Percentiles rank a stretch among this genome's conserved stretches.
These are phyloP conservation scores for Tuber umbilicatum DNA, from an alignment of 495 filamentous ascomycete genomes.

Conservation along the genomic window DNA sequence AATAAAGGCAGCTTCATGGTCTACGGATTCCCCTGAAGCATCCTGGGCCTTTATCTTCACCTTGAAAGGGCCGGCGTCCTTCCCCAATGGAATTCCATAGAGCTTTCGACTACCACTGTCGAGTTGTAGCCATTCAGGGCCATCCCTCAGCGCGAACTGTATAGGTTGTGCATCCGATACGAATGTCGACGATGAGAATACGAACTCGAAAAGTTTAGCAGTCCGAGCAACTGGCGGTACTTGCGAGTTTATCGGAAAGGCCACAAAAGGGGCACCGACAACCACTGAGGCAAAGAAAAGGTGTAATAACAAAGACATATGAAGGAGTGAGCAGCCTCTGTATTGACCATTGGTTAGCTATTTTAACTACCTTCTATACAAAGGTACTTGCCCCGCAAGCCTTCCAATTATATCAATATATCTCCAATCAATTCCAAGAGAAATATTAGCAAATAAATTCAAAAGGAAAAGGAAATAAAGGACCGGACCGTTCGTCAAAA, in stretches of 20 bases:
- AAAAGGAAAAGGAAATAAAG: conserved; percentile 9
- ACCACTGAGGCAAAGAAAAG: conserved; percentile 37
- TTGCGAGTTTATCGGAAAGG: conserved; percentile 64
- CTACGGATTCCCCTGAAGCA: conserved; percentile 46
- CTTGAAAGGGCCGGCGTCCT: conserved; percentile 49
- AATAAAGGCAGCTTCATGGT: conserved; percentile 53
- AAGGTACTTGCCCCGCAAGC: conserved; percentile 14
- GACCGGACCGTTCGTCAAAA: conserved; percentile 10
- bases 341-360: conserved; percentile 17
- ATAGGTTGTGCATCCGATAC: conserved; percentile 48
- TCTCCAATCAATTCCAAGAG: not conserved
- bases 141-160: conserved; percentile 53
- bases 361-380: conserved; percentile 4
- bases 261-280: conserved; percentile 48
- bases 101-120: conserved; percentile 54
- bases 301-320: conserved; percentile 27
- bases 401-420: conserved; percentile 14
- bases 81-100: conserved; percentile 52
- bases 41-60: conserved; percentile 55
- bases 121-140: conserved; percentile 60
- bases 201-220: conserved; percentile 54
- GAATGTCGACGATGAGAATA: conserved; percentile 60
- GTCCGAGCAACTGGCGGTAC: conserved; percentile 64
- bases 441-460: conserved; percentile 3
- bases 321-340: conserved; percentile 23